Evolutionary conservation across 2,329 filamentous ascomycete species (phyloP).

Genomic region (Aspergillus udagawae): DNA sequence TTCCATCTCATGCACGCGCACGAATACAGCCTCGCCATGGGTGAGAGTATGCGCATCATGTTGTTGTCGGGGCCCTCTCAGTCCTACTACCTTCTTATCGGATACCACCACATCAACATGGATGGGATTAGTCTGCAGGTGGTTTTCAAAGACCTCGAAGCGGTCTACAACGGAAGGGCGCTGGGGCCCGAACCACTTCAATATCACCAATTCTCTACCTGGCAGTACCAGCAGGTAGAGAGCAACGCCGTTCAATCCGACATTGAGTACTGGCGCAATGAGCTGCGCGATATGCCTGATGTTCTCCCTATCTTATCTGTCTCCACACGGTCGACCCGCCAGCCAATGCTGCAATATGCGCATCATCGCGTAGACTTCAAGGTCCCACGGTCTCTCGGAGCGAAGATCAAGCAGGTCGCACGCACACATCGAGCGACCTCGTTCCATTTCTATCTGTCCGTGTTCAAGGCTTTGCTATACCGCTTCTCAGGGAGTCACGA

Average conservation of each 20-base stretch:
- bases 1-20: background rate
- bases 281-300: too few relatives aligned
- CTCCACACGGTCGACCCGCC: background rate
- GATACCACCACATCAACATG: conserved; percentile 47
- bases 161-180: conserved; percentile 5
- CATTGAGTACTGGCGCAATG: too few relatives aligned
- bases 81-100: conserved; percentile 39
- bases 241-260: conserved; percentile 17
- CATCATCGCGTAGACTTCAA: background rate
- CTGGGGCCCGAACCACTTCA: conserved; percentile 14
- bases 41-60: conserved; percentile 14
- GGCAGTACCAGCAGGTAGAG: conserved; percentile 24
- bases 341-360: background rate
- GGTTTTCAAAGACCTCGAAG: conserved; percentile 42
- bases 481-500: conserved; percentile 13
- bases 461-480: conserved; percentile 37
- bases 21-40: conserved; percentile 35
- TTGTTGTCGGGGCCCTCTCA: conserved; percentile 33
- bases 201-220: conserved; percentile 28
- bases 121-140: conserved; percentile 44
- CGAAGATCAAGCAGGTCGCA: background rate
- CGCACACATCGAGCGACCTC: conserved; percentile 26
- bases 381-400: background rate
- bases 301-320: background rate
- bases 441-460: conserved; percentile 48